A percentile compares a stretch with the other conserved stretches of the same genome.
Evolutionary conservation across 805 yeast species (phyloP).

Genomic region (Cyberlindnera japonica): DNA sequence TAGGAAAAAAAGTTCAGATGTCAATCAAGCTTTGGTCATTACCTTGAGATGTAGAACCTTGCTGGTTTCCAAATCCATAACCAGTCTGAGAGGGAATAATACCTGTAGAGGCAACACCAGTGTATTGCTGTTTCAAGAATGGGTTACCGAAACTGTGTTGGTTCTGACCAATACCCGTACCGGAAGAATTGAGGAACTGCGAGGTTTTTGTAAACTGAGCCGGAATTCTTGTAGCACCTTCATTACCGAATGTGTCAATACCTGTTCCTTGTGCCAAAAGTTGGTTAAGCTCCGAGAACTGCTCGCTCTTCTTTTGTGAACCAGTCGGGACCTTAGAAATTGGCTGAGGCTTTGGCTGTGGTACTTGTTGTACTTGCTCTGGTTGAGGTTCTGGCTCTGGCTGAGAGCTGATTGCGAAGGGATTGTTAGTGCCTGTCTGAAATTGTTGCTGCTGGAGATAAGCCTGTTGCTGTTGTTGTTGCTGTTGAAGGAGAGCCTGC

Average conservation of each 20-base stretch:
- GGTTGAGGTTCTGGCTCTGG: constrained; percentile 15
- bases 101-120: constrained; percentile 62
- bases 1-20: constrained; percentile 17
- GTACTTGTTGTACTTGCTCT: constrained; percentile 20
- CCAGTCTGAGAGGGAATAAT: constrained; percentile 87
- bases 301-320: constrained; percentile 50
- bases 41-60: constrained; percentile 18
- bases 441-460: constrained; percentile 23
- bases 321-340: constrained; percentile 49
- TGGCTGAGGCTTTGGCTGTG: constrained; percentile 24
- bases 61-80: constrained; percentile 87
- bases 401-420: constrained; percentile 50
- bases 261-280: constrained; percentile 86
- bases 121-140: constrained; percentile 59
- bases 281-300: constrained; percentile 69
- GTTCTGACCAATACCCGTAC: constrained; percentile 56
- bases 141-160: constrained; percentile 34
- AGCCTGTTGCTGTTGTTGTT: constrained; percentile 10
- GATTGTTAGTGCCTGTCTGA: constrained; percentile 69
- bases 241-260: constrained; percentile 88
- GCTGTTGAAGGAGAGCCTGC: constrained; percentile 10
- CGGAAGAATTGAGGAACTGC: constrained; percentile 80
- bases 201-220: constrained; percentile 87
- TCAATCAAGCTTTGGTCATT: constrained; percentile 29
- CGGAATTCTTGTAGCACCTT: constrained; percentile 80